A percentile compares a stretch with the other conserved stretches of the same genome.
Evolutionary conservation across 164 flowering plant genomes (phyloP).

Genomic region (Kalanchoe fedtschenkoi): DNA sequence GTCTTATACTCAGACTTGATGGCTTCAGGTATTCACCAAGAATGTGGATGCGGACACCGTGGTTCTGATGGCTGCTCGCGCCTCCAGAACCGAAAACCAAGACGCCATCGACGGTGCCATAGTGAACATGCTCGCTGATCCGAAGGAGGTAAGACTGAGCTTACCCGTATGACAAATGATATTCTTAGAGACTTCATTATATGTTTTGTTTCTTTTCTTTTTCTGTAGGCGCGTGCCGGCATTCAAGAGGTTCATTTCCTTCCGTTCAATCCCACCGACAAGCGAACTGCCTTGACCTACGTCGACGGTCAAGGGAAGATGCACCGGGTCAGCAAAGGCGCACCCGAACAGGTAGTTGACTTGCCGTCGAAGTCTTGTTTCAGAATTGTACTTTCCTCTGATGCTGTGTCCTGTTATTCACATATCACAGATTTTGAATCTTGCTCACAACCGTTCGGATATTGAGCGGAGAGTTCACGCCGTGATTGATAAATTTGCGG

Average conservation of each 20-base stretch:
- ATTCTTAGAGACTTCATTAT: no score
- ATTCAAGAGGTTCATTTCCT: constrained; percentile 25
- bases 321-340: constrained; percentile 32
- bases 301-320: constrained; percentile 17
- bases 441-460: constrained; percentile 5
- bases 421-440: background rate
- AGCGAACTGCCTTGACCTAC: constrained; percentile 25
- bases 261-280: constrained; percentile 28
- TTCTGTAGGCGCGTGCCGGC: constrained; percentile 26
- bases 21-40: constrained; percentile 49
- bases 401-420: background rate
- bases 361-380: background rate
- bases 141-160: constrained; percentile 46
- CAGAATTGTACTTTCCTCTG: no score
- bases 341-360: constrained; percentile 29
- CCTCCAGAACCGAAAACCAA: constrained; percentile 67
- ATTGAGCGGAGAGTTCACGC: constrained; percentile 8
- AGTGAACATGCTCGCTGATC: constrained; percentile 75
- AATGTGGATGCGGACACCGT: constrained; percentile 58
- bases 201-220: background rate
- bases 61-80: constrained; percentile 81
- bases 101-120: constrained; percentile 79
- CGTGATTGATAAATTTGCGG: constrained; percentile 8
- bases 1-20: background rate
- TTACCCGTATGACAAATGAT: no score